Evolutionary conservation across 2,329 filamentous ascomycete species (phyloP).

Genomic region (Trichoderma endophyticum): DNA sequence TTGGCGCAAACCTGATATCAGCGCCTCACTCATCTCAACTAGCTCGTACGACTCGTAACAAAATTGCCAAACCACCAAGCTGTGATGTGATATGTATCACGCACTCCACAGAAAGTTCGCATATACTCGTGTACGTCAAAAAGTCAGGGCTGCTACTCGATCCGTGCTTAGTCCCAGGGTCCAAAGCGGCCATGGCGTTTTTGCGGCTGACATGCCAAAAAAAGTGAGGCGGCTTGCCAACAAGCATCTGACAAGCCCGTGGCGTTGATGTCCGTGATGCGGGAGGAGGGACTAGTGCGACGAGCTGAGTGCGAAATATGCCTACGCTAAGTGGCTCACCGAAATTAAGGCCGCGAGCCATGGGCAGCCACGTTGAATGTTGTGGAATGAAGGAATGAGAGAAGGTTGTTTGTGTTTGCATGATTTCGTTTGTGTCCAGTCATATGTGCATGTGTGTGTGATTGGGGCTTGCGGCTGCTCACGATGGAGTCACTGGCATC

Average conservation of each 20-base stretch:
- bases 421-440: not conserved
- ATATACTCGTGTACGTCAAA: not conserved
- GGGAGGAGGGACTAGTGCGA: not conserved
- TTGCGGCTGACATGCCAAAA: not conserved
- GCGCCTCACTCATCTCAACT: not conserved
- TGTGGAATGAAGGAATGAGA: not conserved
- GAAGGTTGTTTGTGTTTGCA: not conserved
- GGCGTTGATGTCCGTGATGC: not conserved
- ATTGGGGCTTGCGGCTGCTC: not conserved
- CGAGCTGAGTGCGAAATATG: constrained; percentile 1
- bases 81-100: not conserved
- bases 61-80: not conserved
- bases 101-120: not conserved
- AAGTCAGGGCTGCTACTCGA: not conserved
- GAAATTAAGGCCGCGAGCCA: not conserved
- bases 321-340: constrained; percentile 7
- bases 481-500: not conserved
- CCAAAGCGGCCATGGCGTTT: not conserved
- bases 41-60: not conserved
- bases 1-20: not conserved
- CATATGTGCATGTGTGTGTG: not conserved
- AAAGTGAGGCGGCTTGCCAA: not conserved
- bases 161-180: not conserved
- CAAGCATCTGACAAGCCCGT: constrained; percentile 4
- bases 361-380: not conserved